A percentile compares a stretch with the other conserved stretches of the same genome.
phyloP scores from a whole-genome alignment of 148 eudicot species.

The Cornus florida region DNA sequence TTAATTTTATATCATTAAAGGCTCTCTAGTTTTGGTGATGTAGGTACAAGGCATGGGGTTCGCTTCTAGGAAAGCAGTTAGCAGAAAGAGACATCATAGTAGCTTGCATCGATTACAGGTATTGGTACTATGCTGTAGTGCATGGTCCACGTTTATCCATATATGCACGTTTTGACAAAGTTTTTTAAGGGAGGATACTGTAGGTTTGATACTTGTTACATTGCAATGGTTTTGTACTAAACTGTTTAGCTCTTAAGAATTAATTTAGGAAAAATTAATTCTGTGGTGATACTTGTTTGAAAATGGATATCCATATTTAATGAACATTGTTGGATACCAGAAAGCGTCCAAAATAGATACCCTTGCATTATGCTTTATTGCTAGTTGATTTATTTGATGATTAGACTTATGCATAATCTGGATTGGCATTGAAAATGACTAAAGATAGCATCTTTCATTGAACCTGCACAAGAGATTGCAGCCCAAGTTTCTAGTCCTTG shows the following conservation, averaged over 20 bases:
- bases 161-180: constrained; percentile 1
- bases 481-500: background rate
- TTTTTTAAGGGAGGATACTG: background rate
- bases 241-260: constrained; percentile 2
- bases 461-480: background rate
- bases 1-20: background rate
- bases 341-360: background rate
- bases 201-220: background rate
- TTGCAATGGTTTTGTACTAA: constrained; percentile 4
- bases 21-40: constrained; percentile 12
- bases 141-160: background rate
- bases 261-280: background rate
- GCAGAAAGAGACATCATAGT: constrained; percentile 90
- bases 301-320: background rate
- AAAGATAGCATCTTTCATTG: background rate
- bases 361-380: too few relatives aligned
- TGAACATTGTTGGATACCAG: constrained; percentile 1
- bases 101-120: constrained; percentile 98
- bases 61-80: constrained; percentile 85
- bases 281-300: background rate
- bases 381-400: too few relatives aligned
- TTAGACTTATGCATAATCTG: background rate
- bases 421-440: constrained; percentile 1
- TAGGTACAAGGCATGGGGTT: constrained; percentile 99
- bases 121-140: constrained; percentile 9